phyloP scores from a whole-genome alignment of 208 protist species.

The Trypanosoma vivax region DNA sequence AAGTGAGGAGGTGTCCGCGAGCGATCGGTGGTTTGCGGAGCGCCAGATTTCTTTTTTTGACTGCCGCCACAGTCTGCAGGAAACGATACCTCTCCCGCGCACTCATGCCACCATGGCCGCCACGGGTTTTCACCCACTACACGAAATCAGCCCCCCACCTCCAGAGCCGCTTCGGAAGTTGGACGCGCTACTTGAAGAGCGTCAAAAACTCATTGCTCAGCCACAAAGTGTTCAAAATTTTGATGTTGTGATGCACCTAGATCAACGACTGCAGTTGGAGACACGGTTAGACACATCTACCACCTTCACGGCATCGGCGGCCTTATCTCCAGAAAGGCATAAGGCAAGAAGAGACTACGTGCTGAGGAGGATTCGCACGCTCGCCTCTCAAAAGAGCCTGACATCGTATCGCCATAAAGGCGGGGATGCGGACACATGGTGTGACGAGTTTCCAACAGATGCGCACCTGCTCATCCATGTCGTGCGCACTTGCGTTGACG shows the following conservation, averaged over 20 bases:
- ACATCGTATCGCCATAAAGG: constrained; percentile 39
- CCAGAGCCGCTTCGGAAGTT: constrained; percentile 26
- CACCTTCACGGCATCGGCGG: constrained; percentile 30
- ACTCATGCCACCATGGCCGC: constrained; percentile 4
- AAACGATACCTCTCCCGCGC: constrained; percentile 21
- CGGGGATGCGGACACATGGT: constrained; percentile 45
- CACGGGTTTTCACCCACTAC: constrained; percentile 3
- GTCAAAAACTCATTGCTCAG: constrained; percentile 26
- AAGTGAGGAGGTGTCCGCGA: constrained; percentile 47
- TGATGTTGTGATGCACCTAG: constrained; percentile 39
- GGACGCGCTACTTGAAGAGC: constrained; percentile 26
- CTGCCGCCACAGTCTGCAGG: constrained; percentile 51
- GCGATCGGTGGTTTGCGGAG: constrained; percentile 50
- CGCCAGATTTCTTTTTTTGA: constrained; percentile 51
- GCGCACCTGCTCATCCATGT: constrained; percentile 78
- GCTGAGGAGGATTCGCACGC: constrained; percentile 45
- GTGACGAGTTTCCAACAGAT: constrained; percentile 51
- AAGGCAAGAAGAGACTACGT: constrained; percentile 44
- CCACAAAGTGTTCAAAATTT: constrained; percentile 36
- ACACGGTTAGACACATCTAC: constrained; percentile 35
- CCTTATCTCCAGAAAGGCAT: constrained; percentile 26
- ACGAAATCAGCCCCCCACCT: not conserved
- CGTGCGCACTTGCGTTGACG: constrained; percentile 46
- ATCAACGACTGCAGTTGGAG: constrained; percentile 68
- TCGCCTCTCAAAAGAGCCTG: constrained; percentile 35